Evolutionary conservation across 2,329 filamentous ascomycete genomes (phyloP), one percentile per base, ranked within the genome.

Genomic region (Mycosphaerella arachidis): DNA sequence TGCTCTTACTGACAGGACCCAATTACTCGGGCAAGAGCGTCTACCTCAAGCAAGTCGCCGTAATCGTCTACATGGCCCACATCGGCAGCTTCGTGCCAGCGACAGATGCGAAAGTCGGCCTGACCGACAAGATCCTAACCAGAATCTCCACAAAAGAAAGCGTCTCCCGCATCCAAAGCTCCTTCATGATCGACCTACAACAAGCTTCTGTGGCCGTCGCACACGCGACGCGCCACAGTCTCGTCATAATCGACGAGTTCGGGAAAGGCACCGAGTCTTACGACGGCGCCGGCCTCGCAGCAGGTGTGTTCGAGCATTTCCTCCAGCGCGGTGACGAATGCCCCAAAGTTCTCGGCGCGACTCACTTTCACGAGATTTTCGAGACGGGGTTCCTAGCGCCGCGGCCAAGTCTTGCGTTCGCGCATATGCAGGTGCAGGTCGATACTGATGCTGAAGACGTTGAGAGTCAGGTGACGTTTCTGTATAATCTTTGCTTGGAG

Each of bases 1-100:
- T 91, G 76, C 73, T 97, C 12, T 78, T 97, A 6, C 75, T 99
- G 68, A 97, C 94, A 0, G 94, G 94, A 0, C 92, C 94, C 4
- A 99, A 99, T 68, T 95, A 94, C 72, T 97, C 94, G 0, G 94
- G 94, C 0, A 99, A 99, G 74, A 97, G 92, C 67, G 85, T 97
- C 0, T 97, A 96, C 74, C 82, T 97, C 71, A 99, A 96, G 74
- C 93, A 99, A 73, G 85, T 91, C 33, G 94, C 92, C 4, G 78
- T 97, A 53, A 94, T 96, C 60, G 87, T 96, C 13, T 97, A 94
- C 71, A 83, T 99, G 74, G 91, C 94, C 0, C 94, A 99, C 71
- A 84, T 96, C 56, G 94, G 94, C 55, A 93, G 91, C 72, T 97
- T 90, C 71, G 90, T 99, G 1, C 93, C 94, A 1, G 93, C 92